Base-by-base conservation (phyloP, 805 yeast species). In the Metschnikowia kofuensis region DNA sequence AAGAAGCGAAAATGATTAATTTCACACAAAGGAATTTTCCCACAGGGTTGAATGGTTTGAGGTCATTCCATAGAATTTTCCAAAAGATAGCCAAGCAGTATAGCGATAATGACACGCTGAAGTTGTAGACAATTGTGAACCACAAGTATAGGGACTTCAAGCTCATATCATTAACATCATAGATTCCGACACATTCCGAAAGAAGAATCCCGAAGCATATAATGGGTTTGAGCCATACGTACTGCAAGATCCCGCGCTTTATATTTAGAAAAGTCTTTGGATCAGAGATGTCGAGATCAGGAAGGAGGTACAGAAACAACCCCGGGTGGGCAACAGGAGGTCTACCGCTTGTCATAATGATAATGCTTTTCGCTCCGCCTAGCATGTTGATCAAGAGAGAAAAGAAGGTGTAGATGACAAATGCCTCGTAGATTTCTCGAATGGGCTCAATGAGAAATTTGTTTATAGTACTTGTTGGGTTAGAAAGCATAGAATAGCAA, bases 11-110 rank as follows among this genome's bases (percentile, higher is more conserved):
- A 42, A 94, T 91, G 47, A 94, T 89, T 54, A 90, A 76, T 62
- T 94, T 94, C 41, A 94, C 96, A 69, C 97, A 90, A 36, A 94
- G 65, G 64, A 94, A 94, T 68, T 91, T 91, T 10, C 95, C 90
- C 79, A 94, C 83, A 3, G 98, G 98, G 47, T 88, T 79, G 70
- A 85, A 91, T 1, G 85, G 87, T 45, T 72, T 77, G 56, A 94
- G 74, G 58, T 91, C 97, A 2, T 62, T 63, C 69, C 87, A 83
- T n/a, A 94, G 72, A 56, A 96, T 88, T 62, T 82, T 85, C 99
- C 99, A 94, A 65, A 94, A 94, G 44, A 90, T 70, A 0, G 96
- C 97, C 54, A 94, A 69, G 48, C 87, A 82, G 64, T 90, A 94
- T 15, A 94, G 70, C 12, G 97, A 89, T 31, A 87, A 61, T 0